Evolutionary conservation across 257 asterid genomes (phyloP), one percentile per base, ranked within the genome.

Genomic region (Solanum verrucosum): DNA sequence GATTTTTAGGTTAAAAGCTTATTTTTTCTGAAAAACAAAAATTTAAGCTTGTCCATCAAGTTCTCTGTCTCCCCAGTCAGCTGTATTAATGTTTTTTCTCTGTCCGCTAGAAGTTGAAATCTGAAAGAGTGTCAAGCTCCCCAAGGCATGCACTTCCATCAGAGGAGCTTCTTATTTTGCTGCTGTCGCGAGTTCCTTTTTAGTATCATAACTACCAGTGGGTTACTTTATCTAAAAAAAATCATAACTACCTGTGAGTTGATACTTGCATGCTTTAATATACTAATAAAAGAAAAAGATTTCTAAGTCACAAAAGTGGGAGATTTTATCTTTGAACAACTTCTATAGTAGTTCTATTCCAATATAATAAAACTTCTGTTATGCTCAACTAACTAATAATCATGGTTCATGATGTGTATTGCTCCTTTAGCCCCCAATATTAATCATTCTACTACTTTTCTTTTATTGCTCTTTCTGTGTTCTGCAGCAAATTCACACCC

Each of bases 401-500:
- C 83, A 46, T 31, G 40, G 29, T 81, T 81, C 85, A 49, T 81
- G 70, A 27, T 79, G 27, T 49, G 42, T 29, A 31, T 29, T 81
- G 27, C 12, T 46, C 40, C 68, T 18, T 81, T 49, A 38, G 42
- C 70, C 70, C 27, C 40, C 34, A 81, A 81, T 46, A 27, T 81
- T 23, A 5, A 44, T 46, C 34, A 81, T 29, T 46, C 29, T 90
- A 74, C 85, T 81, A 38, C 59, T 20, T 20, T 67, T 67, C 10
- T 88, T 82, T 75, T 72, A 73, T 79, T 83, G 65, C 71, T 70
- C 77, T 44, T 38, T 81, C 46, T 60, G 42, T 85, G 83, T 87
- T 85, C 89, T 91, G 95, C 98, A 96, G 99, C 97, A 94, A 90
- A 97, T 97, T 90, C 99, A 97, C 89, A 88, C 94, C 29, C 97